Percentiles rank a stretch among this genome's conserved stretches.
Conservation (phyloP, 345 rosid species). For the Raphanus raphanistrum region DNA sequence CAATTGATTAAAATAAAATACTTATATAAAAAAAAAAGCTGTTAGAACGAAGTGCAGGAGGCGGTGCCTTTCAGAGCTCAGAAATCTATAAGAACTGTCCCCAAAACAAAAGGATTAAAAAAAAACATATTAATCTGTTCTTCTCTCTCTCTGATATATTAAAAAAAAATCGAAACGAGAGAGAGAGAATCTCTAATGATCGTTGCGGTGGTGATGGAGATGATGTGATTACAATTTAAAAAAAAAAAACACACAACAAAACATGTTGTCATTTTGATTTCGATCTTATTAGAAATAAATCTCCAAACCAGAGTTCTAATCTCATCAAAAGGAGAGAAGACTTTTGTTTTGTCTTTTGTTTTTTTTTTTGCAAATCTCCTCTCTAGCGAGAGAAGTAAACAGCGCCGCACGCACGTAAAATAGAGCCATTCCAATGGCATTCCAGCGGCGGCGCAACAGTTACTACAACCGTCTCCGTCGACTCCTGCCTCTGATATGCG, state of each 20-base stretch:
- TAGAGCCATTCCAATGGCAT: slow-evolving; percentile 51
- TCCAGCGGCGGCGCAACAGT: slow-evolving; percentile 68
- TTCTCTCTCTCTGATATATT: not conserved
- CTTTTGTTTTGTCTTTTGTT: not conserved
- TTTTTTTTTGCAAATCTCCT: not conserved
- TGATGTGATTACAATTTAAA: slow-evolving; percentile 25
- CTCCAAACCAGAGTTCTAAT: not conserved
- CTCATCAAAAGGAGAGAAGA: slow-evolving; percentile 3
- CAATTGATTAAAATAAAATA: not conserved
- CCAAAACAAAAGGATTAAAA: not conserved
- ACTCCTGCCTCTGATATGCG: slow-evolving; percentile 49
- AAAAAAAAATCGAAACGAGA: not conserved
- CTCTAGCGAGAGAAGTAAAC: slow-evolving; percentile 18
- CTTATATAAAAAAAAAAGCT: slow-evolving; percentile 9
- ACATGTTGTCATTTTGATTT: slow-evolving; percentile 13
- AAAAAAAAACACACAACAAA: not conserved
- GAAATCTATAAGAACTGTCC: slow-evolving; percentile 35
- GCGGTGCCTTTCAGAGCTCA: slow-evolving; percentile 43
- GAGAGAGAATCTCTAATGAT: slow-evolving; percentile 13
- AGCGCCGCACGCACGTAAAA: slow-evolving; percentile 27
- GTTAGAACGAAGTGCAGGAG: slow-evolving; percentile 24
- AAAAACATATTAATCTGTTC: not conserved
- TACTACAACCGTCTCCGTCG: slow-evolving; percentile 55
- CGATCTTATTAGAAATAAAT: not conserved
- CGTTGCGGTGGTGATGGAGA: slow-evolving; percentile 17